Base-by-base conservation (phyloP, 257 asterid genomes). In the Forsythia suspensa region DNA sequence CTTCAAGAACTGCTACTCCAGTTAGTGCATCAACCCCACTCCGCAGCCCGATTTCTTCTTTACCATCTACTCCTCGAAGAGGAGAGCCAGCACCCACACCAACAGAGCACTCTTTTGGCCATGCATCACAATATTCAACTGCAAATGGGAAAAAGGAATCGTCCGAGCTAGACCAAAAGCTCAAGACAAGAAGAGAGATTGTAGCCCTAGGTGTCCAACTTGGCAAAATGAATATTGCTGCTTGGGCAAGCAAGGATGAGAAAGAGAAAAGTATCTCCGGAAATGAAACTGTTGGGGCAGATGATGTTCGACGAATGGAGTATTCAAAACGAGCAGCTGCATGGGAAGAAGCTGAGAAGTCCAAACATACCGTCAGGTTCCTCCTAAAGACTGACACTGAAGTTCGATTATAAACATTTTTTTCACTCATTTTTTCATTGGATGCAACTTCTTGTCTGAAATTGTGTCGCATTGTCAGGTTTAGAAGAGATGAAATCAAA, bases 221-320 rank as follows among this genome's bases (percentile, higher is more conserved):
- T 15, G 99, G 99, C 5, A 96, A 94, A 88, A 91, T 90, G 97
- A 96, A 90, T 61, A 96, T 96, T 52, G 99, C 99, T 63, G 99
- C 97, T 44, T 96, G 99, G 99, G 99, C 99, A 8, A 92, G 98
- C 81, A 94, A 94, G 78, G 96, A 94, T 36, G 97, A 88, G 77
- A 92, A 80, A 74, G 89, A 90, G 36, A 92, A 88, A 68, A 78
- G 77, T 52, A 39, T 59, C 48, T 76, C 89, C 0, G 86, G 85
- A 63, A 75, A 72, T 48, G 89, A 87, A 73, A 44, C 42, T 59
- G 21, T 16, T n/a, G 86, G 78, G 46, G 75, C 83, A 2, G 89
- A 82, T 1, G 97, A 92, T 79, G 86, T 84, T 76, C 92, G 88
- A 71, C 91, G 78, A 76, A 82, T 90, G 66, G 98, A 92, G 84